These are phyloP conservation scores for Fusarium kyushuense DNA, from an alignment of 2,329 filamentous ascomycete genomes.

Conservation along the genomic window DNA sequence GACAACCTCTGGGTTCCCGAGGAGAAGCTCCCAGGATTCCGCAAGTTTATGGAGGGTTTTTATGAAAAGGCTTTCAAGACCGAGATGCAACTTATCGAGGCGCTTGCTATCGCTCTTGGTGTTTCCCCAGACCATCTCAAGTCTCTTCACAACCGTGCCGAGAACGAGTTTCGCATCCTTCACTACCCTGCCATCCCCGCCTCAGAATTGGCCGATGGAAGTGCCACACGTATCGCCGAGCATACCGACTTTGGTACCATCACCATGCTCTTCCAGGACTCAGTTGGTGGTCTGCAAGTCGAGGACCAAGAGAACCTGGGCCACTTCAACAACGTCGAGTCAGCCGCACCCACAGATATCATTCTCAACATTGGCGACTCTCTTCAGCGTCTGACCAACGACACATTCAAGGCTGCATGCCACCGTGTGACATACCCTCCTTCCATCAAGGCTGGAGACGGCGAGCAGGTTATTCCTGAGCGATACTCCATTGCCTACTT, in stretches of 20 bases:
- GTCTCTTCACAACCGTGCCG: slow-evolving; percentile 64
- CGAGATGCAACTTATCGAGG: slow-evolving; percentile 79
- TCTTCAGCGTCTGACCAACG: slow-evolving; percentile 55
- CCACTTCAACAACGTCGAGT: slow-evolving; percentile 44
- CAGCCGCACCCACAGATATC: slow-evolving; percentile 46
- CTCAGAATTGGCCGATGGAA: slow-evolving; percentile 46
- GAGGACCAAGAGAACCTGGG: slow-evolving; percentile 47
- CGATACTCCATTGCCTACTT: slow-evolving; percentile 48
- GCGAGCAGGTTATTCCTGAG: slow-evolving; percentile 45
- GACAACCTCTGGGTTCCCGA: slow-evolving; percentile 49
- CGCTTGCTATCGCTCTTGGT: slow-evolving; percentile 79
- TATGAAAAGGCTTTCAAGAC: slow-evolving; percentile 76
- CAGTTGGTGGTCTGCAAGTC: slow-evolving; percentile 47
- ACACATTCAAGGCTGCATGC: slow-evolving; percentile 49
- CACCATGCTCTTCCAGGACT: slow-evolving; percentile 51
- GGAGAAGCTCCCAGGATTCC: slow-evolving; percentile 42
- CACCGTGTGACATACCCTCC: slow-evolving; percentile 53
- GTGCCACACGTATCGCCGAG: slow-evolving; percentile 48
- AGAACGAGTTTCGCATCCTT: slow-evolving; percentile 70
- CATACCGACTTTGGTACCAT: slow-evolving; percentile 53
- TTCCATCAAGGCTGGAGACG: slow-evolving; percentile 29
- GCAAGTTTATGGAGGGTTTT: slow-evolving; percentile 64
- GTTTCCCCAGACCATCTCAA: slow-evolving; percentile 78
- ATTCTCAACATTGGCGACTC: slow-evolving; percentile 57
- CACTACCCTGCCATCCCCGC: slow-evolving; percentile 61